phyloP scores from a whole-genome alignment of 371 early-diverging fungal genomes.

The Mortierella sp. region DNA sequence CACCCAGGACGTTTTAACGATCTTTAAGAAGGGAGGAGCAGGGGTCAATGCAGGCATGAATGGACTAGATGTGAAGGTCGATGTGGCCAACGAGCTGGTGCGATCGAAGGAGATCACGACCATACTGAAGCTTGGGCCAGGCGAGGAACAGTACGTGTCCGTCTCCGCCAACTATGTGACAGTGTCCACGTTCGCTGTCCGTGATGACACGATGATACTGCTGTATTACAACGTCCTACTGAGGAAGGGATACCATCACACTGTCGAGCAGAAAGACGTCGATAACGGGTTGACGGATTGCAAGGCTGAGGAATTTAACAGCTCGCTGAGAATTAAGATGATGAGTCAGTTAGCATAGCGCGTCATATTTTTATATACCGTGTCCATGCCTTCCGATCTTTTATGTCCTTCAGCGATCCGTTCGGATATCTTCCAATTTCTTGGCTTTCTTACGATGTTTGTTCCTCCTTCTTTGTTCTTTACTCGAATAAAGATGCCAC shows the following conservation, averaged over 20 bases:
- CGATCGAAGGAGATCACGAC: constrained; percentile 1
- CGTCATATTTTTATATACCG: too few relatives aligned
- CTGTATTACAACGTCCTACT: constrained; percentile 1
- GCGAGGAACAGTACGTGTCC: not conserved
- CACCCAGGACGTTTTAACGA: constrained; percentile 1
- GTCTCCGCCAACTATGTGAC: not conserved
- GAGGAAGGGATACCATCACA: constrained; percentile 1
- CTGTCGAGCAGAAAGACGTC: constrained; percentile 6
- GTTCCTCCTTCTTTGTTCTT: too few relatives aligned
- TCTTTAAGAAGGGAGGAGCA: not conserved
- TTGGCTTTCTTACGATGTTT: too few relatives aligned
- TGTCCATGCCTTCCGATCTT: too few relatives aligned
- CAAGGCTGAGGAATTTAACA: too few relatives aligned
- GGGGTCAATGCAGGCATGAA: constrained; percentile 7
- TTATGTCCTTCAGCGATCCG: too few relatives aligned
- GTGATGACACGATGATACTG: constrained; percentile 2
- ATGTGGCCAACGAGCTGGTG: not conserved
- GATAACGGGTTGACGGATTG: not conserved
- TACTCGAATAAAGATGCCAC: too few relatives aligned
- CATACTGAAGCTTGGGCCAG: not conserved
- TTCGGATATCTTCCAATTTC: too few relatives aligned
- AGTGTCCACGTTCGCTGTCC: constrained; percentile 4
- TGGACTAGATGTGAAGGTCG: constrained; percentile 2
- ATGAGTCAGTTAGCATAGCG: too few relatives aligned
- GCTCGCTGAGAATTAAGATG: too few relatives aligned